Conservation (phyloP, 78 protist species). For the Dictyostelium brefeldianum region DNA sequence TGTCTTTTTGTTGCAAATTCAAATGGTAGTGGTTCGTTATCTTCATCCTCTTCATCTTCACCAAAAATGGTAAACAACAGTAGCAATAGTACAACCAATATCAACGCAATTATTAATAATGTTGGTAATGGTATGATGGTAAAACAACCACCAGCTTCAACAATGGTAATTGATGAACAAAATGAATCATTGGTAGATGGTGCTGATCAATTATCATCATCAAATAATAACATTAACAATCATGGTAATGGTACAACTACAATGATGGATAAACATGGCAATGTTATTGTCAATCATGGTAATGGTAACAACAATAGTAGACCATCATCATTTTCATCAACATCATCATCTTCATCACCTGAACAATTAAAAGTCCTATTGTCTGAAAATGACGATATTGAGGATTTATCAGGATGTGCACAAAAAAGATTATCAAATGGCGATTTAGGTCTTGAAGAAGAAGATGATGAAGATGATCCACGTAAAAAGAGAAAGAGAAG, state of each 20-base stretch:
- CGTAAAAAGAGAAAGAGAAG: constrained; percentile 82
- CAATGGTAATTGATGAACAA: neutral
- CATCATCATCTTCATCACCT: constrained; percentile 9
- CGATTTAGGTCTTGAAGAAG: constrained; percentile 4
- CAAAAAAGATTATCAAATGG: neutral
- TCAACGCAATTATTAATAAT: neutral
- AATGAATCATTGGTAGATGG: too few species aligned
- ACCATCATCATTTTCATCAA: neutral
- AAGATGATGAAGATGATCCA: constrained; percentile 48
- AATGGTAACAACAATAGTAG: too few species aligned
- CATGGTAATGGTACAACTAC: neutral
- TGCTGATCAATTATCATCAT: constrained; percentile 6
- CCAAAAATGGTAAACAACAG: neutral
- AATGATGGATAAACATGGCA: neutral
- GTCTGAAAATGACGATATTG: neutral
- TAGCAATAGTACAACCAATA: neutral
- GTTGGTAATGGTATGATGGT: neutral
- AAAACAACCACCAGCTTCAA: neutral
- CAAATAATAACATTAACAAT: neutral
- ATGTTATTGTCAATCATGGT: neutral
- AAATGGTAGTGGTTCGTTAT: neutral
- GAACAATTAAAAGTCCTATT: neutral
- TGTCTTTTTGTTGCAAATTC: constrained; percentile 12
- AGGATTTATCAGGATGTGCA: neutral
- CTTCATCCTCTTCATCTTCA: neutral